Conservation (phyloP, 2,329 filamentous ascomycete species). For the Aspergillus ibericus region DNA sequence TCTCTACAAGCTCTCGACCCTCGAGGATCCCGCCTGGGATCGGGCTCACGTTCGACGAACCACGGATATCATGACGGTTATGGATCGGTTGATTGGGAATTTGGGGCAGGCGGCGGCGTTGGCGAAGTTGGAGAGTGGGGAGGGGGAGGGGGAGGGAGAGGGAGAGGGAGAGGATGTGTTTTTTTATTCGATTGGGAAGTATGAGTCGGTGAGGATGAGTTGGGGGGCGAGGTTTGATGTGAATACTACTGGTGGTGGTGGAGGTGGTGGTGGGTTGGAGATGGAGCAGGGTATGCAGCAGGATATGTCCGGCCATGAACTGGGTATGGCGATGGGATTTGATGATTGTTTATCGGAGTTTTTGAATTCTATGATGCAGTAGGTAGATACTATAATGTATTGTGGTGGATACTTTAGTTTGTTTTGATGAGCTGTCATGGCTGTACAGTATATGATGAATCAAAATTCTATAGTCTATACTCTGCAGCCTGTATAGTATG, state of each 20-base stretch:
- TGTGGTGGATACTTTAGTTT: too few relatives aligned
- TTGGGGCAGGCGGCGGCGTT: constrained; percentile 3
- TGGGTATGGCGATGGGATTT: background rate
- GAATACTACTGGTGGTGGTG: background rate
- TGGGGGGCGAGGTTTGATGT: background rate
- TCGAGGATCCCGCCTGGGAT: constrained; percentile 10
- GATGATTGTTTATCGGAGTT: constrained; percentile 4
- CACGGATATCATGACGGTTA: background rate
- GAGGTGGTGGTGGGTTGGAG: background rate
- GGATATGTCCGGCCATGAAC: background rate
- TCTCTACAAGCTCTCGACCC: constrained; percentile 7
- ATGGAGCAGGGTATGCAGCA: background rate
- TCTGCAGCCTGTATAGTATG: too few relatives aligned
- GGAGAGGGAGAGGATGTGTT: background rate
- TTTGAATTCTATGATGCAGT: constrained; percentile 4
- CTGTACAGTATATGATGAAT: too few relatives aligned
- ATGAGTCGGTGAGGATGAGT: background rate
- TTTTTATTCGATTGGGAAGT: constrained; percentile 4
- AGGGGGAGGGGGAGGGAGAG: background rate
- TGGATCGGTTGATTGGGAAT: constrained; percentile 4
- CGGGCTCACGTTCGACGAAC: background rate
- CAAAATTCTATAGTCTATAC: too few relatives aligned
- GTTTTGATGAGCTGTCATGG: too few relatives aligned
- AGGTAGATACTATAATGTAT: too few relatives aligned
- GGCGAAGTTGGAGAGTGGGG: background rate